These are phyloP conservation scores for Gymnopilus junonius DNA, from an alignment of 768 basidiomycete genomes.

Conservation along the genomic window DNA sequence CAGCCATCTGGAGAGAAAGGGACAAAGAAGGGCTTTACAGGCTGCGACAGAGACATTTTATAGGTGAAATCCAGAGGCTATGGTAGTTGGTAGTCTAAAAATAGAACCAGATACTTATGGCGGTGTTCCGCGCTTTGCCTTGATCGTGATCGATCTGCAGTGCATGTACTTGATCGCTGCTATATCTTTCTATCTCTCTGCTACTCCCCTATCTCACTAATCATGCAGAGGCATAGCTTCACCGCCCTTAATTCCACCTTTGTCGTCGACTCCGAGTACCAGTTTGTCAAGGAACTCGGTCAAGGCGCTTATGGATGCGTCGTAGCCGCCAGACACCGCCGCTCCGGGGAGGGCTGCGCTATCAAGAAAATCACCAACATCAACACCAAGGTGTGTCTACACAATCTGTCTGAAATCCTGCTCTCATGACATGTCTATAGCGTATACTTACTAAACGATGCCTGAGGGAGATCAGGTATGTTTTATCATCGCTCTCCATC, in stretches of 20 bases:
- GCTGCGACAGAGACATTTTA: constrained; percentile 3
- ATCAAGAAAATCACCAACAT: constrained; percentile 98
- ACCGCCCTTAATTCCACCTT: constrained; percentile 86
- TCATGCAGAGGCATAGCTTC: constrained; percentile 79
- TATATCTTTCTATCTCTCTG: constrained; percentile 2
- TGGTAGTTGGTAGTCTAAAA: background rate
- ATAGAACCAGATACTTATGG: constrained; percentile 2
- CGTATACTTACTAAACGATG: constrained; percentile 97
- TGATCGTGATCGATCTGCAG: constrained; percentile 22
- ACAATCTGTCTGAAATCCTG: background rate
- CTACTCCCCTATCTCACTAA: constrained; percentile 22
- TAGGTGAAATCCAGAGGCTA: constrained; percentile 3
- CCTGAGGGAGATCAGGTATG: constrained; percentile 89
- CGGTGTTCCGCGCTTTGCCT: constrained; percentile 25
- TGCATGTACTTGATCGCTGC: constrained; percentile 4
- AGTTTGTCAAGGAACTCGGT: constrained; percentile 96
- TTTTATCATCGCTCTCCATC: constrained; percentile 14
- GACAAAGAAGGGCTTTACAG: background rate
- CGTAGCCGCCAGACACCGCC: constrained; percentile 81
- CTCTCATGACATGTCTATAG: constrained; percentile 40
- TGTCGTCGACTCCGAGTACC: constrained; percentile 86
- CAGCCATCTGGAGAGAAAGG: constrained; percentile 31
- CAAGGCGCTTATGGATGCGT: constrained; percentile 96
- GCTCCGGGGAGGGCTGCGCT: constrained; percentile 87
- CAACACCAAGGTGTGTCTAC: constrained; percentile 72